Conservation (phyloP, 2,329 filamentous ascomycete genomes). For the Cytospora chrysosperma region DNA sequence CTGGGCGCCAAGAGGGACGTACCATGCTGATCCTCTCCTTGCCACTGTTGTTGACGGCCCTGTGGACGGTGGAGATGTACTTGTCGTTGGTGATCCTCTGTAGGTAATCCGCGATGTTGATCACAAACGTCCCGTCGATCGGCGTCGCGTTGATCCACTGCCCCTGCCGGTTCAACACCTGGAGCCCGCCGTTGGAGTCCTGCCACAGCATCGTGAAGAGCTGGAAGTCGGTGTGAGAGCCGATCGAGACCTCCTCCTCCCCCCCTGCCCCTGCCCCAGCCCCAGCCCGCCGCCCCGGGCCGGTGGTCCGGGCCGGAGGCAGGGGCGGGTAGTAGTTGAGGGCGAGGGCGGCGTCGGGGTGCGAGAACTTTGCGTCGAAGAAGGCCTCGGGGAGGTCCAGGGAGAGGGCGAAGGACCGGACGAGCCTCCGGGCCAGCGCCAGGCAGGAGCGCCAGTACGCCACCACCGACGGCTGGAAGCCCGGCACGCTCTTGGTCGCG, state of each 20-base stretch:
- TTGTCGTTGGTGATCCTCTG: constrained; percentile 51
- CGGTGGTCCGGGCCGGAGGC: neutral
- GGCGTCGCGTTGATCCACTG: constrained; percentile 44
- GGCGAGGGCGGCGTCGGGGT: constrained; percentile 46
- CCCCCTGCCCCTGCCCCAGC: constrained; percentile 20
- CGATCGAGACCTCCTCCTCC: constrained; percentile 40
- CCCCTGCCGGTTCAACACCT: constrained; percentile 41
- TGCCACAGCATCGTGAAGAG: constrained; percentile 50
- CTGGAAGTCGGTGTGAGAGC: constrained; percentile 54
- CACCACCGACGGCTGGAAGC: constrained; percentile 47
- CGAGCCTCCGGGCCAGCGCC: constrained; percentile 49
- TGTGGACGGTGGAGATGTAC: constrained; percentile 50
- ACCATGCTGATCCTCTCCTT: constrained; percentile 41
- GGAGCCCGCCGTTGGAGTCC: constrained; percentile 41
- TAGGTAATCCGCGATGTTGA: constrained; percentile 53
- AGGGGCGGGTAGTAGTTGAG: constrained; percentile 43
- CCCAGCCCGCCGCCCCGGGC: constrained; percentile 23
- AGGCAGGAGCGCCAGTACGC: constrained; percentile 50
- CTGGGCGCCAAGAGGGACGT: neutral
- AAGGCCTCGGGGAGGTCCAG: constrained; percentile 53
- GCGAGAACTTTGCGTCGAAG: constrained; percentile 53
- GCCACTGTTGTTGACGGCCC: constrained; percentile 42
- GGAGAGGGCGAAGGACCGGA: constrained; percentile 53
- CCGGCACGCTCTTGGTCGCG: constrained; percentile 45
- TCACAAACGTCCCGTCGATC: constrained; percentile 44